phyloP scores from a whole-genome alignment of 768 basidiomycete genomes.

The Auricularia auricula-judae region DNA sequence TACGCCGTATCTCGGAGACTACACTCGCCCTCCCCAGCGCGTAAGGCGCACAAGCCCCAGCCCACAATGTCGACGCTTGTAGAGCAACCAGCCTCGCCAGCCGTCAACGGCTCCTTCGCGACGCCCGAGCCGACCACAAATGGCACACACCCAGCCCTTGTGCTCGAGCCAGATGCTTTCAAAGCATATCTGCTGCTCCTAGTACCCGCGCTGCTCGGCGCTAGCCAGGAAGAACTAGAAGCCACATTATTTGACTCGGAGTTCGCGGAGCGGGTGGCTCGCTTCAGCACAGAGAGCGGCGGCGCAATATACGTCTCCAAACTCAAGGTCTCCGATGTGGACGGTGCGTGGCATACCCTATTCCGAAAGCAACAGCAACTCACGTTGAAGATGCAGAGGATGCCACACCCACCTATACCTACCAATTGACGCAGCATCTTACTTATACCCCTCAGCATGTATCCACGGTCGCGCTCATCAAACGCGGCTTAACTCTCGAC shows the following conservation, averaged over 20 bases:
- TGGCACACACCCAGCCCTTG: neutral
- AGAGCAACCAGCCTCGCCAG: neutral
- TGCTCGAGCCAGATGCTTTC: slow-evolving; percentile 56
- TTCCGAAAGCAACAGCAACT: neutral
- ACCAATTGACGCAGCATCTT: slow-evolving; percentile 60
- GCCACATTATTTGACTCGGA: slow-evolving; percentile 56
- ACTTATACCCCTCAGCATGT: slow-evolving; percentile 70
- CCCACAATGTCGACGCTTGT: neutral
- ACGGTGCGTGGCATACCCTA: slow-evolving; percentile 38
- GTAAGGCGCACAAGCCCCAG: neutral
- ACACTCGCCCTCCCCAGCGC: neutral
- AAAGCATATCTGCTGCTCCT: slow-evolving; percentile 59
- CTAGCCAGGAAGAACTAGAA: slow-evolving; percentile 50
- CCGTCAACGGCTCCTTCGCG: neutral
- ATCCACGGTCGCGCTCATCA: slow-evolving; percentile 90
- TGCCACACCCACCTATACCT: slow-evolving; percentile 50
- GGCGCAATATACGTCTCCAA: slow-evolving; percentile 79
- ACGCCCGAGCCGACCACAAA: neutral
- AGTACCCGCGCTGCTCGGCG: slow-evolving; percentile 76
- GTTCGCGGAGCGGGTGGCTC: slow-evolving; percentile 63
- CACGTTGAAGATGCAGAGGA: slow-evolving; percentile 34
- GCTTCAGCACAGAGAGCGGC: slow-evolving; percentile 66
- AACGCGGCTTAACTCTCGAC: slow-evolving; percentile 77
- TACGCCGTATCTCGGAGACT: neutral
- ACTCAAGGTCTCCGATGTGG: slow-evolving; percentile 50